These are phyloP conservation scores for Eimeria acervulina DNA, from an alignment of 169 alveolate genomes.

Conservation along the genomic window DNA sequence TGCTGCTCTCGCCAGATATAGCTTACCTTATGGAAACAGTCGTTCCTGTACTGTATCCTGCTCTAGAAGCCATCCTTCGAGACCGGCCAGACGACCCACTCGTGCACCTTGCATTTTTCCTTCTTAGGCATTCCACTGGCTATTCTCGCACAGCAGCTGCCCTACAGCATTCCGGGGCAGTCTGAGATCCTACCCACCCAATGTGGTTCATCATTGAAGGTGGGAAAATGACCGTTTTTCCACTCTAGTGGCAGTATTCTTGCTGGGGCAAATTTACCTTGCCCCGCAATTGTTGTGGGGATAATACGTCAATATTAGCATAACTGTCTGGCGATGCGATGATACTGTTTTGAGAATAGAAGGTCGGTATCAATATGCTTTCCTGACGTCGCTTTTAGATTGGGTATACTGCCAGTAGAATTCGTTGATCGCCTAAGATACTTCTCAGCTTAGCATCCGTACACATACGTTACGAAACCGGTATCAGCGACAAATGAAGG, in stretches of 20 bases:
- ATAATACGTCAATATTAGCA: not conserved
- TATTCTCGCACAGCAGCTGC: slow-evolving; percentile 44
- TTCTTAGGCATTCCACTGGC: slow-evolving; percentile 76
- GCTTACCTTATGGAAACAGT: slow-evolving; percentile 79
- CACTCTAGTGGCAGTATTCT: not conserved
- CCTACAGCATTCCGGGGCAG: not conserved
- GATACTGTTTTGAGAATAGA: not conserved
- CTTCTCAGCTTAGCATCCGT: not conserved
- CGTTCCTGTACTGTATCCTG: slow-evolving; percentile 80
- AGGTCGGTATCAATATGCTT: not conserved
- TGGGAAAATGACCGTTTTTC: not conserved
- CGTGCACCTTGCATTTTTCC: slow-evolving; percentile 75
- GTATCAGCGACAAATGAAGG: not conserved
- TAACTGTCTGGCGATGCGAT: not conserved
- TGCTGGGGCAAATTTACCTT: not conserved
- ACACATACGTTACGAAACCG: not conserved
- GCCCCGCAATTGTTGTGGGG: not conserved
- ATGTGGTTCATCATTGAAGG: not conserved
- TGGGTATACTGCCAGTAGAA: not conserved
- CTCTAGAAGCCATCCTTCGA: slow-evolving; percentile 56
- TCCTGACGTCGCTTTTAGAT: not conserved
- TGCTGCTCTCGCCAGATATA: not conserved
- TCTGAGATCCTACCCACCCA: not conserved
- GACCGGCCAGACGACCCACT: slow-evolving; percentile 83
- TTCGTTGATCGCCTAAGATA: not conserved